Percentiles rank a stretch among this genome's conserved stretches.
These are phyloP conservation scores for Selaginella moellendorffii DNA, from an alignment of 75 land plant species.

Conservation along the genomic window DNA sequence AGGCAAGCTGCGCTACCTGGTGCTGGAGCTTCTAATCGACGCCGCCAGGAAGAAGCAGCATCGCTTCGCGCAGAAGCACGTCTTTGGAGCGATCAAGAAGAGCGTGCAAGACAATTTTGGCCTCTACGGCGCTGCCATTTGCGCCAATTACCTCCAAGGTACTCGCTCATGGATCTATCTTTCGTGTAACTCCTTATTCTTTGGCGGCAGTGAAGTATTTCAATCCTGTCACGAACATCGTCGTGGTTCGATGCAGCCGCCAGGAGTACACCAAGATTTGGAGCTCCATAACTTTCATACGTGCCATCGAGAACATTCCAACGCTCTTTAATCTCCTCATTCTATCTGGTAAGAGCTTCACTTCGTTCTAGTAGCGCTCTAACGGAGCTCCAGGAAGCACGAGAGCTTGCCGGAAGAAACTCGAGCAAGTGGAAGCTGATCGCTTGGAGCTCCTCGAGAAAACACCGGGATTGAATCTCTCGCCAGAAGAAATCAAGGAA, in stretches of 20 bases:
- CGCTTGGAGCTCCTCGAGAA: neutral
- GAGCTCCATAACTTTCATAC: constrained; percentile 76
- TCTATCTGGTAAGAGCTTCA: constrained; percentile 63
- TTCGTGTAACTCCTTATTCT: neutral
- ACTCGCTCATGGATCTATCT: neutral
- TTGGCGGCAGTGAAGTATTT: constrained; percentile 62
- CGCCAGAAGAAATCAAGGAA: neutral
- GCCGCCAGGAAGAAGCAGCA: constrained; percentile 22
- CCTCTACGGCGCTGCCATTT: constrained; percentile 55
- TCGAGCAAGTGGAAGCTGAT: neutral
- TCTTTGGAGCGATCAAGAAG: constrained; percentile 47
- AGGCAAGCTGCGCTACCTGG: constrained; percentile 56
- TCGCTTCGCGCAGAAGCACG: constrained; percentile 21
- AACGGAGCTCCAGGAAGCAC: neutral
- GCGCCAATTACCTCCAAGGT: constrained; percentile 53
- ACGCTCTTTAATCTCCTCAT: constrained; percentile 54
- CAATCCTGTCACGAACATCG: constrained; percentile 58
- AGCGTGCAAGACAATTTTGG: constrained; percentile 69
- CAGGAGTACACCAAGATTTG: constrained; percentile 53
- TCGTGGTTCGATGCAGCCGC: constrained; percentile 51
- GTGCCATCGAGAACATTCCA: constrained; percentile 39
- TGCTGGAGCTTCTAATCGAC: constrained; percentile 48
- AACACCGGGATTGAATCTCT: neutral
- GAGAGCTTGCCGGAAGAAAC: neutral
- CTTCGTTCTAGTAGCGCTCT: too few relatives aligned